Evolutionary conservation across 805 yeast genomes (phyloP).

Genomic region (Saturnispora quitensis): DNA sequence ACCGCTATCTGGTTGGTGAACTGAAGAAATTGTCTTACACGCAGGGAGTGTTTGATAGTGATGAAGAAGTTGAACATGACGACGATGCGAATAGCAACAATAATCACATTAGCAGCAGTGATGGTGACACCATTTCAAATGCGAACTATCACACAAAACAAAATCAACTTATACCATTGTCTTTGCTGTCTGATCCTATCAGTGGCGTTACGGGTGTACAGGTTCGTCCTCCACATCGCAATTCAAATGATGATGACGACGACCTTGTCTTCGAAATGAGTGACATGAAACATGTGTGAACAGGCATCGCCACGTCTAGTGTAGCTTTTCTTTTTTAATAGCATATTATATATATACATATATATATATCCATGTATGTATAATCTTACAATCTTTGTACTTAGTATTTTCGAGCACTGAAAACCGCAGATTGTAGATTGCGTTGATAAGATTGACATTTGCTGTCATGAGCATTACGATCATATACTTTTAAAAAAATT

Average conservation of each 20-base stretch:
- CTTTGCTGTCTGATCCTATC: neutral
- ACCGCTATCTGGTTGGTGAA: slow-evolving; percentile 18
- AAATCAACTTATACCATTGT: neutral
- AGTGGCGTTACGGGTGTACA: neutral
- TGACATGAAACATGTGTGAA: slow-evolving; percentile 39
- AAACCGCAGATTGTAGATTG: neutral
- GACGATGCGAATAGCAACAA: neutral
- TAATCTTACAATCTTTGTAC: neutral
- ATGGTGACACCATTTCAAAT: neutral
- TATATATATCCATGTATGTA: neutral
- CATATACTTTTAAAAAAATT: neutral
- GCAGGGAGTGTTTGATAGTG: slow-evolving; percentile 27
- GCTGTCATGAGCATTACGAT: neutral
- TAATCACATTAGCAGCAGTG: neutral
- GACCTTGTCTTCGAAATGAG: slow-evolving; percentile 63
- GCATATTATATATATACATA: neutral
- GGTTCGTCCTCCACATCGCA: neutral
- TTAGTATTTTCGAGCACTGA: neutral
- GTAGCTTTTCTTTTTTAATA: neutral
- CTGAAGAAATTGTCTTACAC: slow-evolving; percentile 25
- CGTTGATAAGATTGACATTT: neutral
- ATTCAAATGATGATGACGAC: slow-evolving; percentile 49
- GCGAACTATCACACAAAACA: neutral
- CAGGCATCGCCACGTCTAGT: neutral
- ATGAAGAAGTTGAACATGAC: slow-evolving; percentile 23